These are phyloP conservation scores for Amanita rubescens DNA, from an alignment of 768 basidiomycete species.

Conservation along the genomic window DNA sequence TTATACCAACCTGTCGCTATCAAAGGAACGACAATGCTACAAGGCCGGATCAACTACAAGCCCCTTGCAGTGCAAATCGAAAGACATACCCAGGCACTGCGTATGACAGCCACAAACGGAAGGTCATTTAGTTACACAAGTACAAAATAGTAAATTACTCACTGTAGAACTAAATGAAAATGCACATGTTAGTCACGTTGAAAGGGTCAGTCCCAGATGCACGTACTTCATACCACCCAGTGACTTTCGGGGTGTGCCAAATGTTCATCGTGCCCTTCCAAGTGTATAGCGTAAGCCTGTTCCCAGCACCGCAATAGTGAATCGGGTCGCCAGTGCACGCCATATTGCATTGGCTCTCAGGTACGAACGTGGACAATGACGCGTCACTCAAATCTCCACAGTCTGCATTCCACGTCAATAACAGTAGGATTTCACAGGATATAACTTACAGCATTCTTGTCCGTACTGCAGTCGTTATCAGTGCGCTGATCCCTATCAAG, in stretches of 20 bases:
- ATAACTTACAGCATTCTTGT: constrained; percentile 62
- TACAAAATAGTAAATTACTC: constrained; percentile 13
- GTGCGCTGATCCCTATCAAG: background rate
- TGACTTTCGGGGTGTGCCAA: constrained; percentile 62
- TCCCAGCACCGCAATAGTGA: constrained; percentile 59
- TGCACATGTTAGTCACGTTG: background rate
- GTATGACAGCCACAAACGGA: constrained; percentile 6
- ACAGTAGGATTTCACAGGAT: too few relatives aligned
- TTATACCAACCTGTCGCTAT: constrained; percentile 71
- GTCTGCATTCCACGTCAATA: constrained; percentile 30
- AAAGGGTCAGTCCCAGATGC: background rate
- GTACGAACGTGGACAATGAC: constrained; percentile 29
- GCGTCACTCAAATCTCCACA: constrained; percentile 66
- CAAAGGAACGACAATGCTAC: constrained; percentile 62
- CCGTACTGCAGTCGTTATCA: constrained; percentile 30
- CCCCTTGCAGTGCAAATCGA: background rate
- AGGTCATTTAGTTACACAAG: background rate
- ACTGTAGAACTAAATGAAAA: constrained; percentile 36
- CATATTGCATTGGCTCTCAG: constrained; percentile 36
- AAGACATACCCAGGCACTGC: constrained; percentile 41
- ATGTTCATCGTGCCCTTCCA: constrained; percentile 46
- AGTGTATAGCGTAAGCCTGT: constrained; percentile 46
- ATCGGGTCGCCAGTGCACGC: constrained; percentile 66
- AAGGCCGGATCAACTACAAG: constrained; percentile 6
- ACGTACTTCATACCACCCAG: constrained; percentile 62